phyloP scores from a whole-genome alignment of 805 yeast species.

The Yamadazyma paraphyllophila region DNA sequence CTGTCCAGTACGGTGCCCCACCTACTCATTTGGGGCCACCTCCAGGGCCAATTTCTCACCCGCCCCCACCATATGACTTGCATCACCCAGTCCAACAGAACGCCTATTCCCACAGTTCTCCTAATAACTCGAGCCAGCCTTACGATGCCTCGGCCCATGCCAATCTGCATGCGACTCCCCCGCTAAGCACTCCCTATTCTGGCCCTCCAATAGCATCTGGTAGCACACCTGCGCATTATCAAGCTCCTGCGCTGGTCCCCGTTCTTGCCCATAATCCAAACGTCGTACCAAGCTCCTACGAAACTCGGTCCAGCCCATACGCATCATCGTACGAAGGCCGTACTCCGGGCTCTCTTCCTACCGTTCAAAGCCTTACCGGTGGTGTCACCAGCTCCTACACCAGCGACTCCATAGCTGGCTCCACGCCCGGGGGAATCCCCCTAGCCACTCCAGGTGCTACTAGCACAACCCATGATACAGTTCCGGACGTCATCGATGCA shows the following conservation, averaged over 20 bases:
- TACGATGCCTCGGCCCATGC: too few relatives aligned
- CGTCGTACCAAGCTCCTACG: background rate
- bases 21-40: too few relatives aligned
- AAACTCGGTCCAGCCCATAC: background rate
- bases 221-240: too few relatives aligned
- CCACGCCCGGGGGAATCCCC: background rate
- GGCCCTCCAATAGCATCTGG: too few relatives aligned
- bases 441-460: background rate
- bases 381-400: background rate
- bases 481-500: background rate
- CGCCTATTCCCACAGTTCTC: too few relatives aligned
- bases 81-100: too few relatives aligned
- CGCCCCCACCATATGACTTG: too few relatives aligned
- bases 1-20: too few relatives aligned
- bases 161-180: too few relatives aligned
- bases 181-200: too few relatives aligned
- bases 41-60: too few relatives aligned
- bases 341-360: background rate
- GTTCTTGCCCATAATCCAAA: background rate
- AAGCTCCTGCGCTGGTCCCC: background rate
- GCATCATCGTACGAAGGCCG: background rate
- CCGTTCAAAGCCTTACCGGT: background rate
- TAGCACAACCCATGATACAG: background rate
- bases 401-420: background rate
- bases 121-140: too few relatives aligned